Evolutionary conservation across 768 basidiomycete species (phyloP).

Genomic region (Calocybe indica): DNA sequence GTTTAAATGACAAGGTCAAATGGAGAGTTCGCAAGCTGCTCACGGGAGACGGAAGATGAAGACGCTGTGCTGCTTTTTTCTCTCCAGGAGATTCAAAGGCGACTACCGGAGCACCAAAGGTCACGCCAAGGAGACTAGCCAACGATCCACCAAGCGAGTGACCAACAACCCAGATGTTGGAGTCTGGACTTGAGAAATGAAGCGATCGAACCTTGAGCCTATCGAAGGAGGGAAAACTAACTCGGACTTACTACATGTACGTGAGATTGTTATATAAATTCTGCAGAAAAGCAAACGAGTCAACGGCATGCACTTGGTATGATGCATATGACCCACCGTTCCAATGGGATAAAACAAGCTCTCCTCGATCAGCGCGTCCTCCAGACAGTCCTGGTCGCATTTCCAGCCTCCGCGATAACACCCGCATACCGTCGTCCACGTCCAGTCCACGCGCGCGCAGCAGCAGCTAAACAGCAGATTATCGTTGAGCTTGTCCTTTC

Average conservation of each 20-base stretch:
- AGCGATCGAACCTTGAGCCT: not conserved
- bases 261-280: constrained; percentile 93
- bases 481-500: constrained; percentile 92
- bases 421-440: constrained; percentile 91
- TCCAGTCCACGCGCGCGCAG: constrained; percentile 88
- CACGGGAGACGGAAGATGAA: constrained; percentile 86
- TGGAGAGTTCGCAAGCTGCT: constrained; percentile 12
- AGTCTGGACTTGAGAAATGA: constrained; percentile 44
- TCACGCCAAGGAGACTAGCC: constrained; percentile 76
- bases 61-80: constrained; percentile 64
- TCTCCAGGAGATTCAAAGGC: constrained; percentile 91
- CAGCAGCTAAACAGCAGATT: constrained; percentile 93
- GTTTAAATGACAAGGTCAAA: not conserved
- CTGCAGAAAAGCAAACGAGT: constrained; percentile 29
- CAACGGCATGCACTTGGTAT: constrained; percentile 1
- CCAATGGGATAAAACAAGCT: constrained; percentile 88
- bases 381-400: constrained; percentile 78
- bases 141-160: constrained; percentile 72
- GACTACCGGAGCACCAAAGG: constrained; percentile 86
- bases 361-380: constrained; percentile 68
- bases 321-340: constrained; percentile 47
- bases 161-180: constrained; percentile 85
- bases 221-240: not conserved
- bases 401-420: constrained; percentile 79
- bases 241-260: constrained; percentile 62